Conservation (phyloP, 805 yeast species). For the Kodamaea kakaduensis region DNA sequence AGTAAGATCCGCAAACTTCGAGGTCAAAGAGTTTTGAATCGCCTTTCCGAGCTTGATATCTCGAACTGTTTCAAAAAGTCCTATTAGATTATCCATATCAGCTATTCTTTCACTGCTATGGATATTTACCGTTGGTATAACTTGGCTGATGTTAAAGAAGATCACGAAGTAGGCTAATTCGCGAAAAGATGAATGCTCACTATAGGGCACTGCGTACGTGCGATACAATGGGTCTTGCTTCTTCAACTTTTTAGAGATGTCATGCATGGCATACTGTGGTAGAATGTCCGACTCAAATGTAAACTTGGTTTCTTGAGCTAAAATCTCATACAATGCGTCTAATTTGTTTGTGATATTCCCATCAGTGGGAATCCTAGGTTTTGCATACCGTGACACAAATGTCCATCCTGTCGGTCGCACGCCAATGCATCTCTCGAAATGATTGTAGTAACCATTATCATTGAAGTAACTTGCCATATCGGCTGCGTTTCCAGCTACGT, state of each 20-base stretch:
- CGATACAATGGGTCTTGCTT: conserved; percentile 31
- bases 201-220: conserved; percentile 72
- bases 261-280: conserved; percentile 21
- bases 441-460: conserved; percentile 37
- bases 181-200: conserved; percentile 88
- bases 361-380: conserved; percentile 3
- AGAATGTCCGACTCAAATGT: conserved; percentile 28
- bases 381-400: conserved; percentile 25
- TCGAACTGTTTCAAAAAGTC: conserved; percentile 26
- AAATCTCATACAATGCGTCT: conserved; percentile 2
- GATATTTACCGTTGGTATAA: conserved; percentile 77
- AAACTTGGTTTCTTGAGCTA: conserved; percentile 16
- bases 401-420: conserved; percentile 93
- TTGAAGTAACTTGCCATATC: conserved; percentile 48
- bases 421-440: conserved; percentile 63
- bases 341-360: conserved; percentile 1
- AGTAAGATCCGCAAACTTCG: conserved; percentile 2
- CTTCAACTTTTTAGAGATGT: conserved; percentile 15
- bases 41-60: conserved; percentile 11
- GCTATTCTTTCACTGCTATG: conserved; percentile 21
- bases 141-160: conserved; percentile 43
- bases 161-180: conserved; percentile 69
- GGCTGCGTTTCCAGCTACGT: conserved; percentile 44
- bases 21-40: background rate
- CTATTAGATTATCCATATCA: conserved; percentile 32